phyloP scores from a whole-genome alignment of 2,329 filamentous ascomycete genomes.

The Plectosphaerella plurivora region DNA sequence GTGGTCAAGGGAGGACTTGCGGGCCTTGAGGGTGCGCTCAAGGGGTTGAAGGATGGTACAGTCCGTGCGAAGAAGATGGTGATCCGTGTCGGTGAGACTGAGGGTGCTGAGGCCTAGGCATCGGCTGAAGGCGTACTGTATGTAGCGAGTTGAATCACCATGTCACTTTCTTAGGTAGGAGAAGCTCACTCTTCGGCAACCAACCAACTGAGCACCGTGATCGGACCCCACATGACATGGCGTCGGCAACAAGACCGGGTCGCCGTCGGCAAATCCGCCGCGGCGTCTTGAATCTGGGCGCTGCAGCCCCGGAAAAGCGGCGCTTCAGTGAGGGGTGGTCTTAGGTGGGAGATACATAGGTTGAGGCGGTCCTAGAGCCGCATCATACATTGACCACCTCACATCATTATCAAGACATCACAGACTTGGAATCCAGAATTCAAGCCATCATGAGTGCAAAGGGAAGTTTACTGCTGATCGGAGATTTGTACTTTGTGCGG shows the following conservation, averaged over 20 bases:
- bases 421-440: not conserved
- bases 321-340: too few relatives aligned
- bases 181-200: not conserved
- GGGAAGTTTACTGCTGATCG: not conserved
- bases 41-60: slow-evolving; percentile 8
- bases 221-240: not conserved
- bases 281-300: not conserved
- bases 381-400: too few relatives aligned
- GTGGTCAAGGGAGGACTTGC: slow-evolving; percentile 8
- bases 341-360: too few relatives aligned
- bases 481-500: not conserved
- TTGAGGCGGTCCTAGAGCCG: too few relatives aligned
- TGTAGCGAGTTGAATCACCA: too few relatives aligned
- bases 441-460: not conserved
- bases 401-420: too few relatives aligned
- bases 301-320: not conserved
- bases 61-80: slow-evolving; percentile 15
- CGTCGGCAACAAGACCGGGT: not conserved
- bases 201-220: not conserved
- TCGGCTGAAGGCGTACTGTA: too few relatives aligned
- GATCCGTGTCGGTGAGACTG: slow-evolving; percentile 8
- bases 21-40: slow-evolving; percentile 7
- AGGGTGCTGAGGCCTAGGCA: not conserved
- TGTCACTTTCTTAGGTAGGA: too few relatives aligned
- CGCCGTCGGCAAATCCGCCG: not conserved